Evolutionary conservation across 1,139 yeast genomes (phyloP).

Genomic region (Pichia sp.): DNA sequence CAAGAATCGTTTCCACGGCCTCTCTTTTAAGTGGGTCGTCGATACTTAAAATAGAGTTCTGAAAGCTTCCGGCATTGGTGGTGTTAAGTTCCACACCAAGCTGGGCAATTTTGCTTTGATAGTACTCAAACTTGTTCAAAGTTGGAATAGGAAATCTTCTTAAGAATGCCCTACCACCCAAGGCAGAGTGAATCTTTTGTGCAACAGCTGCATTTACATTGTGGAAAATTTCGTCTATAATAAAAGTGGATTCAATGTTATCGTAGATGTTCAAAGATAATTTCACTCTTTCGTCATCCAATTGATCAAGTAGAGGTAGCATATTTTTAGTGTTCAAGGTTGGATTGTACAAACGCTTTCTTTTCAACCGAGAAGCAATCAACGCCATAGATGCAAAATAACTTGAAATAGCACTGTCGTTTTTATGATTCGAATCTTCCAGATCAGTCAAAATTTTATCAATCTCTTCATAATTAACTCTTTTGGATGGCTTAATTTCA

Average conservation of each 20-base stretch:
- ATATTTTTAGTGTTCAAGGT: slow-evolving; percentile 49
- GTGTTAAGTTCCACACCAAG: slow-evolving; percentile 72
- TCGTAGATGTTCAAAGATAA: slow-evolving; percentile 72
- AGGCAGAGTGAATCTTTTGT: slow-evolving; percentile 64
- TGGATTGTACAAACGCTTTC: slow-evolving; percentile 58
- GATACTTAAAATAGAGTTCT: slow-evolving; percentile 63
- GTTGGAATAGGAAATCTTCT: slow-evolving; percentile 89
- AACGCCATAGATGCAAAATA: slow-evolving; percentile 61
- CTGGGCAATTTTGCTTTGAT: slow-evolving; percentile 63
- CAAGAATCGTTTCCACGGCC: slow-evolving; percentile 74
- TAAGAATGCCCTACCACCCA: slow-evolving; percentile 78
- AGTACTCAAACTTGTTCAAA: slow-evolving; percentile 73
- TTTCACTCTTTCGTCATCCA: slow-evolving; percentile 80
- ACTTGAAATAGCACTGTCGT: slow-evolving; percentile 60
- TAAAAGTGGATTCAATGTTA: slow-evolving; percentile 50
- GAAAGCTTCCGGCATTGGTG: slow-evolving; percentile 66
- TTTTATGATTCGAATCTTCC: slow-evolving; percentile 14
- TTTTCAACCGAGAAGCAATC: slow-evolving; percentile 67
- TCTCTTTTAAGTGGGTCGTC: slow-evolving; percentile 61
- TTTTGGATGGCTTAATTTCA: slow-evolving; percentile 56
- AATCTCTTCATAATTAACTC: slow-evolving; percentile 49
- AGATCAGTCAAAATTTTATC: slow-evolving; percentile 41
- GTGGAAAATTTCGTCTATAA: slow-evolving; percentile 71
- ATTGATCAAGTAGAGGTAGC: slow-evolving; percentile 67
- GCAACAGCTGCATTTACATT: slow-evolving; percentile 87